A percentile compares a stretch with the other conserved stretches of the same genome.
These are phyloP conservation scores for Sporothrix mexicana DNA, from an alignment of 2,329 filamentous ascomycete species.

Conservation along the genomic window DNA sequence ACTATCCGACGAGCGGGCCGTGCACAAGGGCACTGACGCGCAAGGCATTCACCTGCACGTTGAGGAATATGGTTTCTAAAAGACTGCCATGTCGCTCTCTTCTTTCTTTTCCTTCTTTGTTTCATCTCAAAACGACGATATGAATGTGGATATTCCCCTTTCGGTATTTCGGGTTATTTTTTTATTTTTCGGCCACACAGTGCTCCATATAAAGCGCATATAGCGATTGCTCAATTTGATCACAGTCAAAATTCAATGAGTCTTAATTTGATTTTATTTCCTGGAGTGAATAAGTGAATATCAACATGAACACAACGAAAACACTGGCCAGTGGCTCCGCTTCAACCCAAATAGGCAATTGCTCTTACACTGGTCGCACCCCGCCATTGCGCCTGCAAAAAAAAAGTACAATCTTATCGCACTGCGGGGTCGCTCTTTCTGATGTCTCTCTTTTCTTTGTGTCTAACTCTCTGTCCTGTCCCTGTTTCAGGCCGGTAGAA, in stretches of 20 bases:
- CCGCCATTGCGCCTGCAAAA: not conserved
- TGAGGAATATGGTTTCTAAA: conserved; percentile 58
- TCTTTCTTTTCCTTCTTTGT: not conserved
- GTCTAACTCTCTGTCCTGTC: not conserved
- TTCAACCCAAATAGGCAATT: conserved; percentile 28
- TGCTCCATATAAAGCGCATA: not conserved
- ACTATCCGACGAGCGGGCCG: conserved; percentile 65
- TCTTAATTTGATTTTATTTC: not conserved
- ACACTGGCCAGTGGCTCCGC: not conserved
- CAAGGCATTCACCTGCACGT: conserved; percentile 67
- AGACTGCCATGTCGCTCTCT: not conserved
- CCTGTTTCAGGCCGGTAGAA: conserved; percentile 27
- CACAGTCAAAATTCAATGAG: not conserved
- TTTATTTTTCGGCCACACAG: not conserved
- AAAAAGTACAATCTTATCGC: not conserved
- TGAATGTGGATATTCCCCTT: conserved; percentile 22
- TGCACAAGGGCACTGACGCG: conserved; percentile 68
- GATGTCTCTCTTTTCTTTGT: not conserved
- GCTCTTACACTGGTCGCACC: conserved; percentile 26
- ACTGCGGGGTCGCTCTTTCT: conserved; percentile 21
- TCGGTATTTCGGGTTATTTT: not conserved
- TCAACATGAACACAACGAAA: not conserved
- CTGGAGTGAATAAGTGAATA: not conserved
- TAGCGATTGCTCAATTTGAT: not conserved
- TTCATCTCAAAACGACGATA: conserved; percentile 17